Evolutionary conservation across 805 yeast species (phyloP).

Genomic region (Blastobotrys attinorum): DNA sequence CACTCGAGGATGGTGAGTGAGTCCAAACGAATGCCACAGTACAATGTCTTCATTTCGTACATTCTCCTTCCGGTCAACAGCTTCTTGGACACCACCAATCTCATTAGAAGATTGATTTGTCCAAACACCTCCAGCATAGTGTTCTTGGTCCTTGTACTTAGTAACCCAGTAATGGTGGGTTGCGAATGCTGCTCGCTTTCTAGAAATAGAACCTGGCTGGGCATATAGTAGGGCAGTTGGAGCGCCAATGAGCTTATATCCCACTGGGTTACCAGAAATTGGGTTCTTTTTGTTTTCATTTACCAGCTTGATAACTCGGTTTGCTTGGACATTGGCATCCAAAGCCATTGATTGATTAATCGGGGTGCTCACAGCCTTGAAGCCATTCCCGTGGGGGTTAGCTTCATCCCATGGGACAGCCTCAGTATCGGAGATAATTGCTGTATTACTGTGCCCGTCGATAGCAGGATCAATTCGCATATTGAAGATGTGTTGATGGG

Average conservation of each 20-base stretch:
- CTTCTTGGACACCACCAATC: slow-evolving; percentile 67
- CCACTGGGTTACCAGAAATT: slow-evolving; percentile 64
- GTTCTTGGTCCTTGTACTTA: slow-evolving; percentile 61
- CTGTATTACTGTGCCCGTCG: slow-evolving; percentile 74
- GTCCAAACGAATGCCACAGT: slow-evolving; percentile 75
- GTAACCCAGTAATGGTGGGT: slow-evolving; percentile 80
- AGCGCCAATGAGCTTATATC: slow-evolving; percentile 68
- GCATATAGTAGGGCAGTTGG: slow-evolving; percentile 74
- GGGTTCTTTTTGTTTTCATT: slow-evolving; percentile 68
- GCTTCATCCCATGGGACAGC: slow-evolving; percentile 47
- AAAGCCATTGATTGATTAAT: slow-evolving; percentile 65
- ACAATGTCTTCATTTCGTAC: slow-evolving; percentile 72
- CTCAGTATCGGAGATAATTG: slow-evolving; percentile 59
- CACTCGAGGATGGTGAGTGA: slow-evolving; percentile 74
- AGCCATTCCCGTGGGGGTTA: slow-evolving; percentile 68
- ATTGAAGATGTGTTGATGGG: slow-evolving; percentile 74
- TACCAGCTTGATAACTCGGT: slow-evolving; percentile 67
- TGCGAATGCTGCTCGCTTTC: slow-evolving; percentile 66
- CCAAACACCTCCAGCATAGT: slow-evolving; percentile 79
- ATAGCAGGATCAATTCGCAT: slow-evolving; percentile 77
- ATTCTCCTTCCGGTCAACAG: slow-evolving; percentile 48
- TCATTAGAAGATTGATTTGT: slow-evolving; percentile 70
- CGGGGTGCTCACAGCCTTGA: slow-evolving; percentile 50
- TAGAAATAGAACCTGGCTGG: slow-evolving; percentile 53
- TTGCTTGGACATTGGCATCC: slow-evolving; percentile 69